Evolutionary conservation across 768 basidiomycete genomes (phyloP), one percentile per base, ranked within the genome.

Genomic region (Cubamyces lactineus): DNA sequence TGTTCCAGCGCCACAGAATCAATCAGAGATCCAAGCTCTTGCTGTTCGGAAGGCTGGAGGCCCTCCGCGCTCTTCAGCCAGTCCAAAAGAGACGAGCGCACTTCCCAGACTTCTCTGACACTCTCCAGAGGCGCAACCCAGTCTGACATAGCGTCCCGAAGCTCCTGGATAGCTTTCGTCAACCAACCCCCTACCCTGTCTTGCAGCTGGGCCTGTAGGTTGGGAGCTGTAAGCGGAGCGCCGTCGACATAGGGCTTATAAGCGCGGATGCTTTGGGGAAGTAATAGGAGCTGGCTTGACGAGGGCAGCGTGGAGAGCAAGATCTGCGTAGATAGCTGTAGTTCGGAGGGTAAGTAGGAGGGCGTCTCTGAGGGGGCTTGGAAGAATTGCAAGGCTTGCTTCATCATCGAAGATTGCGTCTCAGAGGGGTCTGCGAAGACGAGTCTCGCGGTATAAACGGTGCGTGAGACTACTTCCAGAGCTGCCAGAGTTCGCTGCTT

Each of bases 191-290:
- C 71, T 13, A 93, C 72, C 57, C 80, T 84, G 17, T 77, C 71
- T 19, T 72, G 64, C 50, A 90, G 75, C 24, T 77, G 71, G 0
- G 73, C 66, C 46, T 77, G 78, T 3, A 82, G 72, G 23, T 87
- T 73, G 2, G 78, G 77, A 17, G 86, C 79, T 3, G 85, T 83
- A 0, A 84, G 72, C 0, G 91, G 86, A 9, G 80, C 76, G 6
- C 87, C 75, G 67, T 94, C 89, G 62, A 96, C 84, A 72, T 92
- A 96, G 9, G 95, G 95, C 67, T 87, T 91, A 74, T 95, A 97
- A 5, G 83, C 81, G 65, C 82, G 83, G 62, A 98, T 82, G 61
- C 78, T 82, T 1, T 79, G 69, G 0, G 94, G 93, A 0, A 98
- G 82, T 56, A 92, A 81, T 16, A 87, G 82, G 63, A 95, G 86